Evolutionary conservation across 768 basidiomycete genomes (phyloP).

Genomic region (Rhizopogon vulgaris): DNA sequence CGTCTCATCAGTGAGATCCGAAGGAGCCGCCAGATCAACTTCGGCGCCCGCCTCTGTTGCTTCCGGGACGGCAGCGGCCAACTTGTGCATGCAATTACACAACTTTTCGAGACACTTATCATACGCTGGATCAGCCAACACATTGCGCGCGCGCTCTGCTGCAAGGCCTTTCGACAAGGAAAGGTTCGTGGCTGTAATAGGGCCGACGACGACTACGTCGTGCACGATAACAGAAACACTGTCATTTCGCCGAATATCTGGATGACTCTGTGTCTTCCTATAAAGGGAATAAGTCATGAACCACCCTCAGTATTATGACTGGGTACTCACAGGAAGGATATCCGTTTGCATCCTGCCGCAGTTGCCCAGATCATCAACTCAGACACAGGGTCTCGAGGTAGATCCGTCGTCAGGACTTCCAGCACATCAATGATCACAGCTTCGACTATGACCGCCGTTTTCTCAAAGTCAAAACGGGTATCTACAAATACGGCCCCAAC

Average conservation of each 20-base stretch:
- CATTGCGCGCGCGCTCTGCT: conserved; percentile 52
- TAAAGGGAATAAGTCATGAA: neutral
- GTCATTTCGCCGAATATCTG: conserved; percentile 38
- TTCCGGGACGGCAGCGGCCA: conserved; percentile 4
- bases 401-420: conserved; percentile 46
- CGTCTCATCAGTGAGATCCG: conserved; percentile 36
- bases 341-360: conserved; percentile 46
- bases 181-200: conserved; percentile 51
- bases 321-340: conserved; percentile 38
- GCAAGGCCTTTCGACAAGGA: conserved; percentile 64
- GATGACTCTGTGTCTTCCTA: conserved; percentile 40
- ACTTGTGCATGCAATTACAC: conserved; percentile 33
- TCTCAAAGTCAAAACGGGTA: conserved; percentile 67
- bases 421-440: conserved; percentile 64
- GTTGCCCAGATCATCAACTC: conserved; percentile 66
- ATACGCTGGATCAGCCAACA: conserved; percentile 42
- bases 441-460: conserved; percentile 54
- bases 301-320: neutral
- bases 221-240: conserved; percentile 58
- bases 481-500: conserved; percentile 83
- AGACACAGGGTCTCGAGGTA: conserved; percentile 68
- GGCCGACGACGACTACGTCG: conserved; percentile 48
- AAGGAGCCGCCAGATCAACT: conserved; percentile 14
- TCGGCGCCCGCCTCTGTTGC: conserved; percentile 7
- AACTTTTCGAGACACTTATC: conserved; percentile 38